phyloP scores from a whole-genome alignment of 2,329 filamentous ascomycete species.

The Dryadomyces sulphureus region DNA sequence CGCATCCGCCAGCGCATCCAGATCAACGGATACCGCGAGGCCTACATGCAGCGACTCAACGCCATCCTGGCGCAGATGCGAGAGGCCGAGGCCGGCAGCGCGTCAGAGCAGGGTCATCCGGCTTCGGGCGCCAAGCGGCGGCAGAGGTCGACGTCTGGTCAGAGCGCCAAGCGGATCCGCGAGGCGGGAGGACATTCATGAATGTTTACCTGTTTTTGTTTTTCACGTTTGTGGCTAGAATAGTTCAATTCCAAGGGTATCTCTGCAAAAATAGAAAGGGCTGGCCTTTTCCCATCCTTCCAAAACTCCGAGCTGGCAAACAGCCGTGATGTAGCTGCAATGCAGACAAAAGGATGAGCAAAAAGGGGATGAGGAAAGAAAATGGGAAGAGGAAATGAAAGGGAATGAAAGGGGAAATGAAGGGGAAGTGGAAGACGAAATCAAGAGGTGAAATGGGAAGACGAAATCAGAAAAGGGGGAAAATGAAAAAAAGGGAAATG shows the following conservation, averaged over 20 bases:
- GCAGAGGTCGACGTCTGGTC: background rate
- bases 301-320: background rate
- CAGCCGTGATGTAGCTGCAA: too few species aligned
- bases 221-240: background rate
- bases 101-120: background rate
- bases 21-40: conserved; percentile 9
- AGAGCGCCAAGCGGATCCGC: conserved; percentile 3
- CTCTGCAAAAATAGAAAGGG: background rate
- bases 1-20: conserved; percentile 14
- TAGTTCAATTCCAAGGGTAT: background rate
- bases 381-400: background rate
- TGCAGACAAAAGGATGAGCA: background rate
- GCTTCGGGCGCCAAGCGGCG: conserved; percentile 5
- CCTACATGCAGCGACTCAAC: conserved; percentile 8
- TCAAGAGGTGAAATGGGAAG: background rate
- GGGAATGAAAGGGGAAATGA: background rate
- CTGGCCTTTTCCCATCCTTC: background rate
- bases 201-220: too few species aligned
- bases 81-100: background rate
- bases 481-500: background rate
- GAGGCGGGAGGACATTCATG: background rate
- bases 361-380: background rate
- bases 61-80: conserved; percentile 7
- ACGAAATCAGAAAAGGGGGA: background rate
- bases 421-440: background rate